A percentile compares a stretch with the other conserved stretches of the same genome.
phyloP scores from a whole-genome alignment of 441 rosid genomes.

The Jatropha podagrica region DNA sequence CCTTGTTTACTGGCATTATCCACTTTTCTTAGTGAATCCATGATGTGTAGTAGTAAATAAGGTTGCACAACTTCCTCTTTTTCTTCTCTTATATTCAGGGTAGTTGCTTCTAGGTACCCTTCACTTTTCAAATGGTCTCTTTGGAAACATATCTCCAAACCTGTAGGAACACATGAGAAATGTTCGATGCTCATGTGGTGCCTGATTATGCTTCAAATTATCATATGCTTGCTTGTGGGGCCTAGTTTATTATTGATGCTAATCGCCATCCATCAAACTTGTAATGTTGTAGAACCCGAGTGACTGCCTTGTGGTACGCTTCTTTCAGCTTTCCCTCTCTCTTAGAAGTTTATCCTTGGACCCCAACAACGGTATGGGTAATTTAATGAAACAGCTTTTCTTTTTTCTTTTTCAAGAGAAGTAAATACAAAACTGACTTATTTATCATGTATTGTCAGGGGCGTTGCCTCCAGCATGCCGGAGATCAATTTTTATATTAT shows the following conservation, averaged over 20 bases:
- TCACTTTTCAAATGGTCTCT: neutral
- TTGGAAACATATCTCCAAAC: neutral
- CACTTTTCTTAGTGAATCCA: neutral
- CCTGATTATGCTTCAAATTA: neutral
- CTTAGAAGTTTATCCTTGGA: conserved; percentile 60
- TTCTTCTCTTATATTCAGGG: neutral
- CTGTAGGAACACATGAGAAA: neutral
- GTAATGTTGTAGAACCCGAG: conserved; percentile 57
- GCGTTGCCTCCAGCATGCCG: conserved; percentile 55
- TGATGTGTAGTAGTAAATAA: neutral
- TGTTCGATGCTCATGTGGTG: neutral
- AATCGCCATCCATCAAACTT: neutral
- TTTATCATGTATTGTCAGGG: conserved; percentile 42
- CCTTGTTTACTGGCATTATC: neutral
- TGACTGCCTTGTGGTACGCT: conserved; percentile 56
- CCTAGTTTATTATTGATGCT: neutral
- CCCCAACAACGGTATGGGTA: conserved; percentile 53
- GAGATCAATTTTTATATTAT: conserved; percentile 61
- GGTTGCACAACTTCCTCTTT: neutral
- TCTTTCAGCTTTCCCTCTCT: conserved; percentile 87
- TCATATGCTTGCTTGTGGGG: neutral
- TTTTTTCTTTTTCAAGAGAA: conserved; percentile 8
- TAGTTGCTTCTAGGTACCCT: neutral
- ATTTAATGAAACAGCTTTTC: conserved; percentile 23
- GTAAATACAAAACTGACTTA: conserved; percentile 15